Percentiles rank a stretch among this genome's conserved stretches.
phyloP scores from a whole-genome alignment of 352 stramenopile genomes.

The Pythium scleroteichum region DNA sequence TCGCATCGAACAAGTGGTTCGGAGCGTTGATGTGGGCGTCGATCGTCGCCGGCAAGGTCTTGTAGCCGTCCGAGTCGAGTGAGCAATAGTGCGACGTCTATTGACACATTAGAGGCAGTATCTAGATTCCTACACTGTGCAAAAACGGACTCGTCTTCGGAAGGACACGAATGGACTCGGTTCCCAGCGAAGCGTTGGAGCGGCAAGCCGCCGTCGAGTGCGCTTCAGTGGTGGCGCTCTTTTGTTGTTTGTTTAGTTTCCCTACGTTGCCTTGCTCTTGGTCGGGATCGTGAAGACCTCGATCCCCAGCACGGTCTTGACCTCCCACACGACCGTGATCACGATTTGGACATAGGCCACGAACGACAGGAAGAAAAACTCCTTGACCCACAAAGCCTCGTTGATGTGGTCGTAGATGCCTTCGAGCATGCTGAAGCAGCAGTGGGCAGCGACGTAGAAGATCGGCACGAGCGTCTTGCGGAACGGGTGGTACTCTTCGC shows the following conservation, averaged over 20 bases:
- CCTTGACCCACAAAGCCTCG: slow-evolving; percentile 78
- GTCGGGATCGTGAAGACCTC: slow-evolving; percentile 77
- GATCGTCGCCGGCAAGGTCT: slow-evolving; percentile 74
- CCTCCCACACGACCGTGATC: slow-evolving; percentile 85
- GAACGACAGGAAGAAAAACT: slow-evolving; percentile 89
- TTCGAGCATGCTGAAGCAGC: slow-evolving; percentile 79
- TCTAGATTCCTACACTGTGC: neutral
- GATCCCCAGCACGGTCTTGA: slow-evolving; percentile 83
- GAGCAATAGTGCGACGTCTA: neutral
- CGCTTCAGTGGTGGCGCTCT: neutral
- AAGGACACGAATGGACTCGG: slow-evolving; percentile 3
- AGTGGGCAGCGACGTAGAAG: slow-evolving; percentile 86
- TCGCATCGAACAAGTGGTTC: slow-evolving; percentile 94
- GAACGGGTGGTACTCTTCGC: slow-evolving; percentile 88
- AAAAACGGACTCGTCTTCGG: slow-evolving; percentile 27
- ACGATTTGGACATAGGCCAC: slow-evolving; percentile 86
- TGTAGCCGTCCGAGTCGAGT: slow-evolving; percentile 32
- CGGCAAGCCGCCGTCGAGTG: slow-evolving; percentile 10
- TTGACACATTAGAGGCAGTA: neutral
- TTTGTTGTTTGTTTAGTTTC: no score
- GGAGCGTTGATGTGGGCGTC: slow-evolving; percentile 83
- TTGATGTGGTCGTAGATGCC: slow-evolving; percentile 84
- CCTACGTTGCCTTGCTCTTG: slow-evolving; percentile 28
- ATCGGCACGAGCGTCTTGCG: slow-evolving; percentile 90
- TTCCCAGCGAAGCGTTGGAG: slow-evolving; percentile 22